A percentile compares a stretch with the other conserved stretches of the same genome.
phyloP scores from a whole-genome alignment of 495 filamentous ascomycete genomes.

The Daldinia bambusicola region DNA sequence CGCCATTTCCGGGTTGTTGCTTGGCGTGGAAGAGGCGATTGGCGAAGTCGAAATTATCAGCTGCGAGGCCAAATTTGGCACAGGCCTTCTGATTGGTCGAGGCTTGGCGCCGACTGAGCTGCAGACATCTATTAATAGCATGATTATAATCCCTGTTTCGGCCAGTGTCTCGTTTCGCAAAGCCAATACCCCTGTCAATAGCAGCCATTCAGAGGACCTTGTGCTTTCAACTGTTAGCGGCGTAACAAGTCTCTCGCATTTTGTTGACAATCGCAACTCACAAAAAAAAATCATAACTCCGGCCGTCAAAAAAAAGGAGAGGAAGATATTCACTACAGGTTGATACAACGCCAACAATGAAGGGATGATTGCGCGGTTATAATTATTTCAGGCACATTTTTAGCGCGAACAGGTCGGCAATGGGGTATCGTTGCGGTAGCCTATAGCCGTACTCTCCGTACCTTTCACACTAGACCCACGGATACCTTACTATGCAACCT shows the following conservation, averaged over 20 bases:
- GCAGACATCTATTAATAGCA: conserved; percentile 51
- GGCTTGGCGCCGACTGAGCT: conserved; percentile 46
- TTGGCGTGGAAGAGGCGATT: conserved; percentile 38
- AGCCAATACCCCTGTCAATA: conserved; percentile 39
- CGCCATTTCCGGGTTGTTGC: conserved; percentile 40
- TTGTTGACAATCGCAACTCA: conserved; percentile 16
- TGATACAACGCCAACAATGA: conserved; percentile 22
- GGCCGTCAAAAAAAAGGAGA: not conserved
- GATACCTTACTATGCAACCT: not conserved
- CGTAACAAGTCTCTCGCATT: conserved; percentile 37
- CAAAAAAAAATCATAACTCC: conserved; percentile 10
- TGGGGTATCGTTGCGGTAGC: not conserved
- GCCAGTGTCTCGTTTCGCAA: conserved; percentile 50
- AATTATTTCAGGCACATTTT: conserved; percentile 3
- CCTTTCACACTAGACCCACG: no score
- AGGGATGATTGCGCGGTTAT: conserved; percentile 1
- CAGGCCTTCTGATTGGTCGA: conserved; percentile 40
- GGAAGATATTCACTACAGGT: conserved; percentile 5
- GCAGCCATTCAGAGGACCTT: conserved; percentile 41
- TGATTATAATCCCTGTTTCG: conserved; percentile 40
- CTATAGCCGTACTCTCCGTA: not conserved
- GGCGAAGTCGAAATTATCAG: conserved; percentile 46
- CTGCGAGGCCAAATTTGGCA: conserved; percentile 48
- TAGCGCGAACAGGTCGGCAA: not conserved
- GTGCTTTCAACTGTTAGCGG: conserved; percentile 32